Evolutionary conservation across 2,329 filamentous ascomycete species (phyloP).

Genomic region (Falciphora oryzae): DNA sequence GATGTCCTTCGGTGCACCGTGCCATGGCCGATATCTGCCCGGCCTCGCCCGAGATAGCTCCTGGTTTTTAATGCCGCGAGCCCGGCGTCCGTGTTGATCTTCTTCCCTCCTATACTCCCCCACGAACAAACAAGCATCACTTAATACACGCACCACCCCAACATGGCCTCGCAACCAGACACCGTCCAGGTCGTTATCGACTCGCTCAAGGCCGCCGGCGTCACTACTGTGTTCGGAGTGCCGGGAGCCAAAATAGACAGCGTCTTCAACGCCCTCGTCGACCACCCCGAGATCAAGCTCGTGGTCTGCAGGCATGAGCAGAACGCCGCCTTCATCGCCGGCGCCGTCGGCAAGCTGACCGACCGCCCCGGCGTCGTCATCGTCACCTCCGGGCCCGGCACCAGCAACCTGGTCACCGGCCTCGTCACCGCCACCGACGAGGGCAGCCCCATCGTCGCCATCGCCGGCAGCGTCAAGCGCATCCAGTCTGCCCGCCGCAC

Average conservation of each 20-base stretch:
- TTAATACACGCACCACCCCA: no score
- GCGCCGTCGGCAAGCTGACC: constrained; percentile 38
- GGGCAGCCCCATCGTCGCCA: constrained; percentile 40
- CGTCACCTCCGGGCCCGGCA: constrained; percentile 41
- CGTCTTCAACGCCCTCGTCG: constrained; percentile 38
- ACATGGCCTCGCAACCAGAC: constrained; percentile 13
- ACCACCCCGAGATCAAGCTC: constrained; percentile 40
- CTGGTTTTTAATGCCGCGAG: background rate
- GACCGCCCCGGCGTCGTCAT: constrained; percentile 40
- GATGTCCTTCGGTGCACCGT: no score
- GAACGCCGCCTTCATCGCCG: constrained; percentile 44
- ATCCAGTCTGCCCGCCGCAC: constrained; percentile 38
- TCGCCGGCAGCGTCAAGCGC: constrained; percentile 40
- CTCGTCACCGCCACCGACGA: constrained; percentile 42
- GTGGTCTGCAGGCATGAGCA: constrained; percentile 43
- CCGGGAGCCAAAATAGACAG: constrained; percentile 43
- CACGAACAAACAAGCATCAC: no score
- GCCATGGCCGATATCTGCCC: no score
- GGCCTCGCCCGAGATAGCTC: background rate
- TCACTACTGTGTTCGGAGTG: constrained; percentile 40
- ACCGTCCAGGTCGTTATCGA: constrained; percentile 25
- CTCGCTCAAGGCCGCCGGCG: constrained; percentile 31
- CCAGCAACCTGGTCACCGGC: constrained; percentile 39
- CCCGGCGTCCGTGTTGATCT: no score
- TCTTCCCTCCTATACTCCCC: no score